Conservation (phyloP, 164 flowering plant genomes). For the Houttuynia cordata region DNA sequence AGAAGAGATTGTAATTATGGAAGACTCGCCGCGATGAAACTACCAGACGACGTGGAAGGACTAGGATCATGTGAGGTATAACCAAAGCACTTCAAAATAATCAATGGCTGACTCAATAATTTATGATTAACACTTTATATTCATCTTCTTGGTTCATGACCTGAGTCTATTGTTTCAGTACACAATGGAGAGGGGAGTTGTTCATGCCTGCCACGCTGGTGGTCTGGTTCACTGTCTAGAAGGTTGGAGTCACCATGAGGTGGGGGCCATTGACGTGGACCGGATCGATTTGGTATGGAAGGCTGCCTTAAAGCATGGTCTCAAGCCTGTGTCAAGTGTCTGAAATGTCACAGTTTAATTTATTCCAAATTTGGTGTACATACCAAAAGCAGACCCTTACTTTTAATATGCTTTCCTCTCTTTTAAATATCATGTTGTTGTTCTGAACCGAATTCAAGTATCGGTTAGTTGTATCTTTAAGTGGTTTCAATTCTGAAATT, state of each 20-base stretch:
- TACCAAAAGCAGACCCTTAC: too few relatives aligned
- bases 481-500: too few relatives aligned
- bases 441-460: too few relatives aligned
- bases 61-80: constrained; percentile 82
- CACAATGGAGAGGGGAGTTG: constrained; percentile 78
- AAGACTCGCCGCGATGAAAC: constrained; percentile 81
- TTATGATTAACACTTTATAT: too few relatives aligned
- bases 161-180: constrained; percentile 31
- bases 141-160: background rate
- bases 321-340: too few relatives aligned
- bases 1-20: constrained; percentile 85
- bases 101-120: too few relatives aligned
- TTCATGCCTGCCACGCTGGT: constrained; percentile 97
- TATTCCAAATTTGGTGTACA: too few relatives aligned
- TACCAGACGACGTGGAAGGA: constrained; percentile 76
- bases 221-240: constrained; percentile 75
- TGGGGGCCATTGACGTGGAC: constrained; percentile 75
- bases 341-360: too few relatives aligned
- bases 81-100: background rate
- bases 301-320: constrained; percentile 76
- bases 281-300: constrained; percentile 81
- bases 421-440: too few relatives aligned
- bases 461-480: too few relatives aligned
- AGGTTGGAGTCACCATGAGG: constrained; percentile 94
- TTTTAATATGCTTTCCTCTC: too few relatives aligned